phyloP scores from a whole-genome alignment of 805 yeast genomes.

The Metschnikowia similis region DNA sequence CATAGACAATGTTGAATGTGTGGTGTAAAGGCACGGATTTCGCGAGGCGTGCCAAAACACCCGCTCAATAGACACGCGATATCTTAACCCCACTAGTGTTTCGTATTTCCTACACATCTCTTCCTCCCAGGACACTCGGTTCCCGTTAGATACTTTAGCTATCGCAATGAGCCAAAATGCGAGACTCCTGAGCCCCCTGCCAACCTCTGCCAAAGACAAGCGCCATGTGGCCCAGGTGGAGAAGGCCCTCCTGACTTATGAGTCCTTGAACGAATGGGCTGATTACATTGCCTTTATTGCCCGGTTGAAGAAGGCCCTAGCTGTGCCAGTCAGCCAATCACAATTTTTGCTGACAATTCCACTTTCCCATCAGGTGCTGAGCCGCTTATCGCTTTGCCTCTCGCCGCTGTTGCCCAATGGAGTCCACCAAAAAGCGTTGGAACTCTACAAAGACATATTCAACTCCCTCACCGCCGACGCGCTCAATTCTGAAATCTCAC shows the following conservation, averaged over 20 bases:
- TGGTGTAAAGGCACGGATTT: constrained; percentile 3
- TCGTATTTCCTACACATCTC: neutral
- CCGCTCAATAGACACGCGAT: neutral
- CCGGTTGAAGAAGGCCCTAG: constrained; percentile 68
- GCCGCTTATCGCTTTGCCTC: constrained; percentile 71
- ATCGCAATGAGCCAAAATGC: neutral
- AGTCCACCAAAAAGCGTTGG: constrained; percentile 85
- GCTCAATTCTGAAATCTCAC: constrained; percentile 50
- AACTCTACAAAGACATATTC: constrained; percentile 70
- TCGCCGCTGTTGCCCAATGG: constrained; percentile 87
- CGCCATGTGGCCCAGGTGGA: constrained; percentile 66
- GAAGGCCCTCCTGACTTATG: constrained; percentile 70
- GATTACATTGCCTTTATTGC: constrained; percentile 90
- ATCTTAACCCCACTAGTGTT: neutral
- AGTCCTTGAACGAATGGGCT: constrained; percentile 92
- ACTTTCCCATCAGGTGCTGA: constrained; percentile 58
- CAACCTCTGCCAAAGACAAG: constrained; percentile 51
- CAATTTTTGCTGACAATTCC: constrained; percentile 54
- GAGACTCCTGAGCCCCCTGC: neutral
- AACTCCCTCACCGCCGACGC: constrained; percentile 53
- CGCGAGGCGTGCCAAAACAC: neutral
- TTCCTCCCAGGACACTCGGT: neutral
- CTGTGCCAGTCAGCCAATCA: constrained; percentile 26
- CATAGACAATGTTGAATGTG: neutral
- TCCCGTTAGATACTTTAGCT: neutral